Base-by-base conservation (phyloP, 192 early-diverging fungal genomes). In the Coemansia sp. region DNA sequence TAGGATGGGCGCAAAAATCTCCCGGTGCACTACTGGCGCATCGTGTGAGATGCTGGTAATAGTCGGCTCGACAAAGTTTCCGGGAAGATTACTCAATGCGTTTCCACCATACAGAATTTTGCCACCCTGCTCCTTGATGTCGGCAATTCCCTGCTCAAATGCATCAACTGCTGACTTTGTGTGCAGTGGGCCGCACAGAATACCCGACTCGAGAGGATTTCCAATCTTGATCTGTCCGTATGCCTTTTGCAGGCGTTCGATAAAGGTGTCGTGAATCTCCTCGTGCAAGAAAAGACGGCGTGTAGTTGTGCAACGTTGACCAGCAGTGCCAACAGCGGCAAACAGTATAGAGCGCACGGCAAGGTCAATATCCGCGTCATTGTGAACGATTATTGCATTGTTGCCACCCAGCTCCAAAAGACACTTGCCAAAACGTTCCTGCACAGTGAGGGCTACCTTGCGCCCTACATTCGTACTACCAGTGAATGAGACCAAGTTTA, bases 281-380 rank as follows among this genome's bases (percentile, higher is more conserved):
- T 93, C 89, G 60, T 98, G 95, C 16, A 98, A 62, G 63, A 98
- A 86, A 62, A 98, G 76, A 22, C 95, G 88, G 25, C 95, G 88
- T 3, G 94, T 93, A 32, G 95, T 93, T 3, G 95, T 98, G 79
- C 95, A 98, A 54, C 95, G 82, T 79, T 98, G 95, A 24, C 95
- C 95, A 34, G 94, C 92, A 27, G 94, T 98, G 27, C 95, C 95
- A 25, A 98, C 94, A 19, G 95, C 94, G 16, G 95, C 94, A 85
- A 98, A 98, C 21, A 96, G 75, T 48, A 92, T 86, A 19, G 92
- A 86, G 30, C 93, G 85, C 2, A 95, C 83, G 3, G 94, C 93
- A 27, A 98, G 73, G 53, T 95, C 94, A 28, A 94, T 62, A 67
- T 98, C 93, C 5, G 94, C 94, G 63, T 98, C 95, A 28, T 88